These are phyloP conservation scores for Cymbopogon flexuosus DNA, from an alignment of 202 grass and related monocot species.

Conservation along the genomic window DNA sequence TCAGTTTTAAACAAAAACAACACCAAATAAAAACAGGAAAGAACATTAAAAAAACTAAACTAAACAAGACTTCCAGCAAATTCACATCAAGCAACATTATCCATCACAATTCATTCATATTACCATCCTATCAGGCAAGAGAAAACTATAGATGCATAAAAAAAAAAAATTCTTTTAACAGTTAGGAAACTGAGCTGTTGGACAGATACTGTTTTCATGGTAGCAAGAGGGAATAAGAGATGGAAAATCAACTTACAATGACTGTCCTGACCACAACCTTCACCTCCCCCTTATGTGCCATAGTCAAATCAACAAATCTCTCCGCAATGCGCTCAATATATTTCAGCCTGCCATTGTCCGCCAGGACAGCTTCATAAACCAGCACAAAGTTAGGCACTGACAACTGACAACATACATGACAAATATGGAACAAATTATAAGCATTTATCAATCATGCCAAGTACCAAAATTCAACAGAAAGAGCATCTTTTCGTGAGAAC, in stretches of 20 bases:
- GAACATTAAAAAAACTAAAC: slow-evolving; percentile 4
- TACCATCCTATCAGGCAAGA: not conserved
- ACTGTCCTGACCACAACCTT: slow-evolving; percentile 81
- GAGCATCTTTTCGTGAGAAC: not conserved
- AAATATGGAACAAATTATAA: not conserved
- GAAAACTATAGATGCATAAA: not conserved
- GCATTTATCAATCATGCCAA: not conserved
- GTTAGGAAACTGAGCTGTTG: not conserved
- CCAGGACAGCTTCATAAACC: slow-evolving; percentile 59
- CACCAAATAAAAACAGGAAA: not conserved
- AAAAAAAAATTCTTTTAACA: not conserved
- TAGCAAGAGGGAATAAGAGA: not conserved
- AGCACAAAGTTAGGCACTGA: slow-evolving; percentile 3
- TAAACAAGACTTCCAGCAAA: not conserved
- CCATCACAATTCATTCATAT: not conserved
- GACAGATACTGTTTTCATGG: not conserved
- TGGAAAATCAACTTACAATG: slow-evolving; percentile 56
- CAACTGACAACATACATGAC: not conserved
- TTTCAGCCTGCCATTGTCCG: slow-evolving; percentile 83
- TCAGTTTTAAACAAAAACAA: not conserved
- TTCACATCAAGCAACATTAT: not conserved
- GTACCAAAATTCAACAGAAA: not conserved
- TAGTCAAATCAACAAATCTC: slow-evolving; percentile 91
- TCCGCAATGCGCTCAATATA: slow-evolving; percentile 66
- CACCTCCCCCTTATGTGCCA: slow-evolving; percentile 86